Conservation (phyloP, 192 early-diverging fungal species). For the Chytriomyces hyalinus region DNA sequence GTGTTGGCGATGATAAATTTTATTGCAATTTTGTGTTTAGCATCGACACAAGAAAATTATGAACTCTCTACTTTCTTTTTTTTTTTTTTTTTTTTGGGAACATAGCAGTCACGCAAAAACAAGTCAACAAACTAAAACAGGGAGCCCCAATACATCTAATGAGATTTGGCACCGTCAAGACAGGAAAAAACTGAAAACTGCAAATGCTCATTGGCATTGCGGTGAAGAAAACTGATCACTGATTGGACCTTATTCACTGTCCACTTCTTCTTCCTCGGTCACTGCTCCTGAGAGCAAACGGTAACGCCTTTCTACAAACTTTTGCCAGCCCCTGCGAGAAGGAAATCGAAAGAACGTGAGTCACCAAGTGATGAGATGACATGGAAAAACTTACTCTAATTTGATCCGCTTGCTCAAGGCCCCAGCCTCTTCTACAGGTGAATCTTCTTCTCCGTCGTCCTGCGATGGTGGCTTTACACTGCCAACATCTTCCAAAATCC, state of each 20-base stretch:
- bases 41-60: too few relatives aligned
- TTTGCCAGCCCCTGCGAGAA: conserved; percentile 22
- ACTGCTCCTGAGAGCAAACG: conserved; percentile 20
- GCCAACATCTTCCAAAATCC: conserved; percentile 25
- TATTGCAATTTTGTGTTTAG: too few relatives aligned
- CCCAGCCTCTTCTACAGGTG: background rate
- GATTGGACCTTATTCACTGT: background rate
- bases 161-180: too few relatives aligned
- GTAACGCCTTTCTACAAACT: conserved; percentile 30
- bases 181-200: too few relatives aligned
- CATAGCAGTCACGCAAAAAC: too few relatives aligned
- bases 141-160: too few relatives aligned
- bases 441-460: background rate
- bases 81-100: too few relatives aligned
- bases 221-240: too few relatives aligned
- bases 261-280: conserved; percentile 22
- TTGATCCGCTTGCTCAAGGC: background rate
- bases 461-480: background rate
- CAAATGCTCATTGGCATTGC: too few relatives aligned
- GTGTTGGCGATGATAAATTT: too few relatives aligned
- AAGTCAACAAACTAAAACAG: too few relatives aligned
- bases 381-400: background rate
- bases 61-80: too few relatives aligned
- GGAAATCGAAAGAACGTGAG: background rate
- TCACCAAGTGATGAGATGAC: background rate